Evolutionary conservation across 495 filamentous ascomycete species (phyloP), one percentile per base, ranked within the genome.

Genomic region (Tuber calosporum): DNA sequence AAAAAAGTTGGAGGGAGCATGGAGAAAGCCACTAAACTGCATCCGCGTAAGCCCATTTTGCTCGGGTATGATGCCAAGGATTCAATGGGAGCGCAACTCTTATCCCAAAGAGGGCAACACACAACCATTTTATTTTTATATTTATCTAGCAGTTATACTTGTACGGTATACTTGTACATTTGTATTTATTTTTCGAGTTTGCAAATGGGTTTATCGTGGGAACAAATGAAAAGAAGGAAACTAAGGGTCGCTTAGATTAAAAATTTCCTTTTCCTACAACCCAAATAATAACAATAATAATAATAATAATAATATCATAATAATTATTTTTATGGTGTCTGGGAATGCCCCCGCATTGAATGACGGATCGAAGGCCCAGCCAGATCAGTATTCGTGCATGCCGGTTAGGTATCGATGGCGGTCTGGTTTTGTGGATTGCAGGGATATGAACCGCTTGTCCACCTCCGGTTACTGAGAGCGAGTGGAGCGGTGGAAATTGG

Each of bases 401-500:
- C 75, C 68, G 76, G 45, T 67, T 68, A 78, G 76, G 70, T 78
- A 73, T 78, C 74, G 74, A 34, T 69, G 43, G 76, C 66, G 74
- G 71, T 71, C 71, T 53, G 74, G 43, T 79, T 53, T 79, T 71
- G 74, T 79, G 74, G 76, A 76, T 43, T 71, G 69, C 76, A 79
- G 77, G 77, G 77, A 66, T 78, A 69, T 15, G 34, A 7, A 69
- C 68, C 38, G 41, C 68, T n/a, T 48, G 67, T 79, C 76, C 53
- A 79, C 76, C 73, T 71, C 38, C 72, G 70, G 66, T 74, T 15
- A 17, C 26, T 34, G 26, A 11, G 53, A 11, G 26, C 53, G 26
- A 62, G 76, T 73, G 77, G 72, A 76, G 75, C 70, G 71, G 66
- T 75, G 75, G 71, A 58, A 68, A 68, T 77, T 78, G 76, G 77